Percentiles rank a stretch among this genome's conserved stretches.
These are phyloP conservation scores for Aspergillus puulaauensis DNA, from an alignment of 2,329 filamentous ascomycete species.

Conservation along the genomic window DNA sequence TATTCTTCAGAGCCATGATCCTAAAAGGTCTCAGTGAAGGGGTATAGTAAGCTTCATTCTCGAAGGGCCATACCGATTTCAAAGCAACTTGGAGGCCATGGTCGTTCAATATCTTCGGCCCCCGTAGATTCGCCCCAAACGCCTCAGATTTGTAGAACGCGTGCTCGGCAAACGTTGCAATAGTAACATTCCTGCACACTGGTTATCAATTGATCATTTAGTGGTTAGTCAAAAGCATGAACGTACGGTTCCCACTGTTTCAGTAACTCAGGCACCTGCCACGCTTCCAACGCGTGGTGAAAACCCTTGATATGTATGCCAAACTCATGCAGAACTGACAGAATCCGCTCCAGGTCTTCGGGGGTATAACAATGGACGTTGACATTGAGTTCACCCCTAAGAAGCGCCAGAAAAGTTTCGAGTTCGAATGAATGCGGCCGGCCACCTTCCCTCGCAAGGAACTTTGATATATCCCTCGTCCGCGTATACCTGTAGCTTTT, in stretches of 20 bases:
- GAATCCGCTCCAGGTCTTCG: constrained; percentile 67
- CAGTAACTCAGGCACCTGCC: background rate
- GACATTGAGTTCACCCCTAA: constrained; percentile 67
- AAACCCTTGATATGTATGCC: constrained; percentile 66
- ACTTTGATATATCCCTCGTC: background rate
- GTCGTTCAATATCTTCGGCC: constrained; percentile 66
- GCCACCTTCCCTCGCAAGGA: constrained; percentile 23
- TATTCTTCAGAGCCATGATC: constrained; percentile 7
- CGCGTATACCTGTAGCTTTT: background rate
- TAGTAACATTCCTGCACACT: constrained; percentile 48
- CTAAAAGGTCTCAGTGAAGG: background rate
- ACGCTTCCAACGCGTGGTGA: constrained; percentile 63
- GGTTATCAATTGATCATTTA: background rate
- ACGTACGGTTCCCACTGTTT: background rate
- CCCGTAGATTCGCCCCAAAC: constrained; percentile 64
- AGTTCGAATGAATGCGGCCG: constrained; percentile 52
- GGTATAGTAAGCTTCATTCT: too few relatives aligned
- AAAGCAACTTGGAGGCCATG: constrained; percentile 67
- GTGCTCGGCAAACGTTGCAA: constrained; percentile 65
- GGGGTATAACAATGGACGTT: constrained; percentile 73
- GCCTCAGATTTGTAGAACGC: constrained; percentile 72
- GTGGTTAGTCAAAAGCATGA: background rate
- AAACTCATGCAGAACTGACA: constrained; percentile 64
- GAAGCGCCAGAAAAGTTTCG: constrained; percentile 62
- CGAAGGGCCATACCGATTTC: constrained; percentile 52